Conservation (phyloP, 768 basidiomycete species). For the Pleurotus ostreatus region DNA sequence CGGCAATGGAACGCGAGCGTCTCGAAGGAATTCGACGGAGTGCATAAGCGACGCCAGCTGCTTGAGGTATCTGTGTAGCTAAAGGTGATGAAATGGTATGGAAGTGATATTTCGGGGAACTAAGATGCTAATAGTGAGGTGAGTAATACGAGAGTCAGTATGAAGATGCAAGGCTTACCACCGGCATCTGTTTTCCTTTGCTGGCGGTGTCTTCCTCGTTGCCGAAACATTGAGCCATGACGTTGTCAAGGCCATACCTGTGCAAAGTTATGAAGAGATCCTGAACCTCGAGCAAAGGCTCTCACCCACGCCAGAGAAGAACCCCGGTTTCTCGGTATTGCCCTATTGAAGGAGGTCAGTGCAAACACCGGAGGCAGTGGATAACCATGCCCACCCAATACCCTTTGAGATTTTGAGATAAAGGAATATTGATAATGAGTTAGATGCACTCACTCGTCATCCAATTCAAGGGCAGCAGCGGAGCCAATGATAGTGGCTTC, state of each 20-base stretch:
- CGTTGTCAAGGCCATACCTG: constrained; percentile 61
- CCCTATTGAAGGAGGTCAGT: constrained; percentile 33
- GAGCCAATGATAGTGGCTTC: constrained; percentile 89
- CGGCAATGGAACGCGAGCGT: constrained; percentile 70
- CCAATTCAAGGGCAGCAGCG: constrained; percentile 75
- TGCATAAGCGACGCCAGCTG: constrained; percentile 89
- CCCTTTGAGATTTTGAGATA: constrained; percentile 35
- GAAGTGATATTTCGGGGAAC: constrained; percentile 80
- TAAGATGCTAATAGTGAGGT: constrained; percentile 62
- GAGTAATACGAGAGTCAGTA: constrained; percentile 5
- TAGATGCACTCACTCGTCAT: constrained; percentile 70
- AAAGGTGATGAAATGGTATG: constrained; percentile 93
- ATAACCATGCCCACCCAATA: constrained; percentile 52
- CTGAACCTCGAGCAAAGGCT: not conserved
- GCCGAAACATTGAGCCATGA: constrained; percentile 92
- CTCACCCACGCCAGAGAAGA: constrained; percentile 71
- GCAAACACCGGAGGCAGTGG: not conserved
- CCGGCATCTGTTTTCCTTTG: constrained; percentile 93
- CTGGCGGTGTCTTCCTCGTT: constrained; percentile 75
- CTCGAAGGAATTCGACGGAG: constrained; percentile 73
- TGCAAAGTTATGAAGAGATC: not conserved
- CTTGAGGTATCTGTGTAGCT: constrained; percentile 93
- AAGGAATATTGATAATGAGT: not conserved
- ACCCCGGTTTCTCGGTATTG: constrained; percentile 96
- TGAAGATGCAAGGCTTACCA: constrained; percentile 45